Base-by-base conservation (phyloP, 2,329 filamentous ascomycete species). In the Catunica adiposa region DNA sequence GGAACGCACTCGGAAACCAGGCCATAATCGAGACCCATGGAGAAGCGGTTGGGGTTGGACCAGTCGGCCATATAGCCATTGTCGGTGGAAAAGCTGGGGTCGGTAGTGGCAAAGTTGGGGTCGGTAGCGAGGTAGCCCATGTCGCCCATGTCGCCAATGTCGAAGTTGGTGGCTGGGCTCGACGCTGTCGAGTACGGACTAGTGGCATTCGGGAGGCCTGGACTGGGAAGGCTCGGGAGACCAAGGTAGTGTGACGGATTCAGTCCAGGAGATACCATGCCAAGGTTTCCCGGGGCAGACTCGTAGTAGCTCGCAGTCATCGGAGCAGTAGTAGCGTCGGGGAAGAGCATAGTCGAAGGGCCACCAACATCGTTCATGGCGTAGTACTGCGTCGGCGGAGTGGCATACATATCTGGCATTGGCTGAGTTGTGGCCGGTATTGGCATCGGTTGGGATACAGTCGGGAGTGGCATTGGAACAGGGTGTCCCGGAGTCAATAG, bases 1-100 rank as follows among this genome's bases (percentile, higher is more conserved):
- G 44, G 52, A 54, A 57, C 56, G 56, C 56, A 57, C 56, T 57
- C 56, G 46, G 56, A 46, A 46, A 52, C 56, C 46, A 57, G 53
- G 46, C 31, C 56, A 53, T 51, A 50, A 42, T 31, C 38, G 11
- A 25, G 52, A 42, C 34, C 8, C 37, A 23, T 17, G n/a, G 17
- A 51, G 15, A 46, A 44, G 20, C 20, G 53, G 25, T 20, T 55
- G 37, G 48, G 17, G 26, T 31, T 51, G 48, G 20, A 25, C 37
- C 52, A 54, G 20, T 44, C 52, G 6, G 40, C 31, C 5, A 23
- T 26, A 22, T 54, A 57, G n/a, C 42, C 40, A 51, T 51, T 42
- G 29, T 57, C 56, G 14, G 52, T 22, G 15, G 23, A n/a, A 22
- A 57, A 26, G 23, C 29, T 34, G 5, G 29, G 29, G 29, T 42